A percentile compares a stretch with the other conserved stretches of the same genome.
Evolutionary conservation across 2,329 filamentous ascomycete species (phyloP).

Genomic region (Colletotrichum graminicola): DNA sequence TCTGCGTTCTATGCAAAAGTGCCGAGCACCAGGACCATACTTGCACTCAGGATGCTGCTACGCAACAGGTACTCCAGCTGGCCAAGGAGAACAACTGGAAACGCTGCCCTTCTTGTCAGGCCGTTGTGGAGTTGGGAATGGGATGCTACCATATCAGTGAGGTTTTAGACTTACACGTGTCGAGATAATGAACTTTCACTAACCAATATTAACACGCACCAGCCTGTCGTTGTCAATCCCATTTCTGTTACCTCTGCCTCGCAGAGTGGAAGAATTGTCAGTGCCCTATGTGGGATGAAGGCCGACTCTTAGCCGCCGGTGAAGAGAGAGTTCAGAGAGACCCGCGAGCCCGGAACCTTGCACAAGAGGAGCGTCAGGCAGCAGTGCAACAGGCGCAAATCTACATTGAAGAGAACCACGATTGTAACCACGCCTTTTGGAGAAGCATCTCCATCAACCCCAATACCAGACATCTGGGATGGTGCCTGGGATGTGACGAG

Average conservation of each 20-base stretch:
- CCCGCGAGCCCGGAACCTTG: not conserved
- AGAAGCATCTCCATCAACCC: slow-evolving; percentile 39
- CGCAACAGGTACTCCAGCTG: not conserved
- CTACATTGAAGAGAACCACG: slow-evolving; percentile 53
- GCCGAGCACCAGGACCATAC: not conserved
- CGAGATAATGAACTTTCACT: slow-evolving; percentile 1
- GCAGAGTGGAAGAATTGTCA: slow-evolving; percentile 54
- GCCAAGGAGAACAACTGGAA: not conserved
- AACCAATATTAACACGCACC: not conserved
- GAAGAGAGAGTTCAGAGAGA: slow-evolving; percentile 50
- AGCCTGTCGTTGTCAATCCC: slow-evolving; percentile 59
- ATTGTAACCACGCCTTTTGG: slow-evolving; percentile 58
- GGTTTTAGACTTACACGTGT: slow-evolving; percentile 44
- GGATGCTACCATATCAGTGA: slow-evolving; percentile 71
- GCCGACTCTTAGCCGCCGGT: slow-evolving; percentile 41
- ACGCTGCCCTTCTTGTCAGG: slow-evolving; percentile 50
- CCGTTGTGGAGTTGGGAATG: slow-evolving; percentile 60
- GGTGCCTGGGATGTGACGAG: slow-evolving; percentile 59
- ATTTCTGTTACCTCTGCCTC: slow-evolving; percentile 66
- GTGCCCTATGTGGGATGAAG: slow-evolving; percentile 54
- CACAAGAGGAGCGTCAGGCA: not conserved
- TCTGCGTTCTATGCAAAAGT: not conserved
- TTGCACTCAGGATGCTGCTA: not conserved
- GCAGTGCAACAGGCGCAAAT: slow-evolving; percentile 44
- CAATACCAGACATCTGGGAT: slow-evolving; percentile 44